Conservation (phyloP, 768 basidiomycete genomes). For the Leccinum arenicola region DNA sequence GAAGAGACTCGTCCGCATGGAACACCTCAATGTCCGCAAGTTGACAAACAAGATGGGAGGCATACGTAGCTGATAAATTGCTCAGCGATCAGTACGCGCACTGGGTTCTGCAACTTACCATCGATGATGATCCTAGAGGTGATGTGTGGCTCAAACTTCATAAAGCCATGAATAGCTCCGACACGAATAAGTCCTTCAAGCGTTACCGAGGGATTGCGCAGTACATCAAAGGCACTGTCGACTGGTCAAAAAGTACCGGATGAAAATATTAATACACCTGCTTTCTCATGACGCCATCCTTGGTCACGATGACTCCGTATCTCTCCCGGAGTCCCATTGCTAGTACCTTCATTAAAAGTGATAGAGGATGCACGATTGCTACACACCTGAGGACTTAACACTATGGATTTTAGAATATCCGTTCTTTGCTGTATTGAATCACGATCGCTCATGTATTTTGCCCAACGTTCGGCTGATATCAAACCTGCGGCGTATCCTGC, state of each 20-base stretch:
- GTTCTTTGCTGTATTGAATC: constrained; percentile 35
- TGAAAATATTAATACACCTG: constrained; percentile 9
- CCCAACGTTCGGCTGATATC: constrained; percentile 45
- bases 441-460: constrained; percentile 31
- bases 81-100: constrained; percentile 3
- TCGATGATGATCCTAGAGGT: constrained; percentile 67
- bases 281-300: constrained; percentile 47
- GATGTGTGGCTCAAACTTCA: constrained; percentile 46
- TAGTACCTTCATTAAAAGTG: constrained; percentile 16
- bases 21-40: constrained; percentile 72
- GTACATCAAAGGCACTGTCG: constrained; percentile 69
- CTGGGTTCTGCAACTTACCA: constrained; percentile 40
- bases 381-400: constrained; percentile 43
- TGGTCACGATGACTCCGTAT: constrained; percentile 39
- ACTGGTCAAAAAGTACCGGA: not conserved
- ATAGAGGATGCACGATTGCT: not conserved
- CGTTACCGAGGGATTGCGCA: constrained; percentile 57
- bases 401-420: constrained; percentile 32
- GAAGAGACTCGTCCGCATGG: constrained; percentile 69
- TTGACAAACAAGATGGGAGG: constrained; percentile 65
- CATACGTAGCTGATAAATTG: constrained; percentile 51
- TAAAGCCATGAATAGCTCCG: constrained; percentile 40
- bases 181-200: constrained; percentile 44
- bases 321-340: constrained; percentile 35
- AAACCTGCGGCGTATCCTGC: constrained; percentile 41